Conservation (phyloP, 73 alveolate genomes). For the Halteria grandinella region DNA sequence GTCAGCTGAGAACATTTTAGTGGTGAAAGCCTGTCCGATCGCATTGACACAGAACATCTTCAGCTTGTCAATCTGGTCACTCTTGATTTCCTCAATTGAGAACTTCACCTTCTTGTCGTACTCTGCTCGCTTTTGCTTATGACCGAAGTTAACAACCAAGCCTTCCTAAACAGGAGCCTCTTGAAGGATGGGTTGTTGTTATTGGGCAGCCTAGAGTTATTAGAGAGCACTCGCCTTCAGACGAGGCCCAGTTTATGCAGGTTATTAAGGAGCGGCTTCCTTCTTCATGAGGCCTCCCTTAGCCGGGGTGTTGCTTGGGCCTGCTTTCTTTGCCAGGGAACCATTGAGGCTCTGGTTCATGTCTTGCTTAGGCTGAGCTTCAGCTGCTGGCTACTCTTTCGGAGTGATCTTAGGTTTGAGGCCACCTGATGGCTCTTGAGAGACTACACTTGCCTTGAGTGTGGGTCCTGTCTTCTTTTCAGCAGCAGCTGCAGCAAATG, state of each 20-base stretch:
- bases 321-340: too few species aligned
- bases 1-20: constrained; percentile 61
- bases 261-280: too few species aligned
- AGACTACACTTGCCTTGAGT: not conserved
- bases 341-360: too few species aligned
- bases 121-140: constrained; percentile 84
- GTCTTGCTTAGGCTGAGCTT: too few species aligned
- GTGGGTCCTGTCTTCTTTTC: not conserved
- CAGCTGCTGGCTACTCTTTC: too few species aligned
- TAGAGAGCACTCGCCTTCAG: too few species aligned
- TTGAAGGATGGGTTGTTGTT: not conserved
- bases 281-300: too few species aligned
- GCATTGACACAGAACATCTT: constrained; percentile 30
- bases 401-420: not conserved
- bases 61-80: constrained; percentile 78
- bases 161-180: constrained; percentile 16
- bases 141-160: constrained; percentile 47
- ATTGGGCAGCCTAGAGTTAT: too few species aligned
- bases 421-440: not conserved
- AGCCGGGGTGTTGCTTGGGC: too few species aligned
- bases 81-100: constrained; percentile 74
- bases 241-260: too few species aligned
- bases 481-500: not conserved
- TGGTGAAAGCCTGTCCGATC: constrained; percentile 17
- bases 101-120: constrained; percentile 75